Conservation (phyloP, 2,329 filamentous ascomycete genomes). For the Coniochaeta ligniaria region DNA sequence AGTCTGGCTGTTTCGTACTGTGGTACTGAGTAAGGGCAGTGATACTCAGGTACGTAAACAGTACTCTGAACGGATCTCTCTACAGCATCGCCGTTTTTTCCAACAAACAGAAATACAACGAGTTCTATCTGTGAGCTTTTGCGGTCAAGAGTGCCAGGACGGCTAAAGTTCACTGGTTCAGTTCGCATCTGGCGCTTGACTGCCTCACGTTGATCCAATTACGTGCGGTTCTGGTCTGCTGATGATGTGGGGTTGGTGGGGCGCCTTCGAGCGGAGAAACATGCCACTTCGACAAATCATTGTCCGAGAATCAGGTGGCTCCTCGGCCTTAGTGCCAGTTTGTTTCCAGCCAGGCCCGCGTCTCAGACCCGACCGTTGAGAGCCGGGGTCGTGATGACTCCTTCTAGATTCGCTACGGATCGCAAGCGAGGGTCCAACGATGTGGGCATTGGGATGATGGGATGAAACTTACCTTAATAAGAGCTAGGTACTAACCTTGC, state of each 20-base stretch:
- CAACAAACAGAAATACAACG: no score
- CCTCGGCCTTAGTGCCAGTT: not conserved
- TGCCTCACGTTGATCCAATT: not conserved
- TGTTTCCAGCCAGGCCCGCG: not conserved
- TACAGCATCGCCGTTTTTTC: no score
- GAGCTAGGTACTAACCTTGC: no score
- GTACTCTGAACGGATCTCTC: no score
- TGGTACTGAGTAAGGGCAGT: no score
- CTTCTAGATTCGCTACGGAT: not conserved
- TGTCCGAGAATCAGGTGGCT: not conserved
- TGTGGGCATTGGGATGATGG: not conserved
- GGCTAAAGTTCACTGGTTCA: not conserved
- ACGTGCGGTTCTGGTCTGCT: not conserved
- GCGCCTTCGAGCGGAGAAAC: not conserved
- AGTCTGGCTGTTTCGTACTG: no score
- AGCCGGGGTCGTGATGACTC: not conserved
- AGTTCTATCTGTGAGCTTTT: no score
- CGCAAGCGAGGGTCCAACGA: no score
- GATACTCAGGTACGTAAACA: no score
- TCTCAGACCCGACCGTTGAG: not conserved
- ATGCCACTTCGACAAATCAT: not conserved
- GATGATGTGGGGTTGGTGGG: slow-evolving; percentile 1
- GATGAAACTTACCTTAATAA: no score
- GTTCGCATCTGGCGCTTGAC: not conserved
- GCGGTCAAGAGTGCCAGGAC: not conserved